A percentile compares a stretch with the other conserved stretches of the same genome.
Evolutionary conservation across 176 grass and related monocot species (phyloP).

Genomic region (Carex scoparia): DNA sequence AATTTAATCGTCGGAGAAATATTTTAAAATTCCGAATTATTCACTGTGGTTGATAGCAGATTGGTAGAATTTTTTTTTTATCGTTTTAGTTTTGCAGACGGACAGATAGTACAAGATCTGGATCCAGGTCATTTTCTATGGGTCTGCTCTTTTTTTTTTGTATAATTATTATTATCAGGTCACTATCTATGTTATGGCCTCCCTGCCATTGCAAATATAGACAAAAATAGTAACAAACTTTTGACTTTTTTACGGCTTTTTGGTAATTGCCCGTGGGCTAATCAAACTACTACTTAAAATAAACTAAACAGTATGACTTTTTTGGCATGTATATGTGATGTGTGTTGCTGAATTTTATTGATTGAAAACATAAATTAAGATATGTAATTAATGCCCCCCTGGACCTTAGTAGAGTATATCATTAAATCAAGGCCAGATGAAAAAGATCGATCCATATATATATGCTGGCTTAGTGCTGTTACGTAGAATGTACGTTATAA

Average conservation of each 20-base stretch:
- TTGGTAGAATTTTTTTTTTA: neutral
- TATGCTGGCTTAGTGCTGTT: no score
- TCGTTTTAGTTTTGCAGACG: neutral
- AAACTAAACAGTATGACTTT: neutral
- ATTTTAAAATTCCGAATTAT: neutral
- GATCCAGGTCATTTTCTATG: neutral
- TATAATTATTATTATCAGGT: neutral
- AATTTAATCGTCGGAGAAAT: no score
- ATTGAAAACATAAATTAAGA: neutral
- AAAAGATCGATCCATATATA: neutral
- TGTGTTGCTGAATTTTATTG: neutral
- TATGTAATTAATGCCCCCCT: neutral
- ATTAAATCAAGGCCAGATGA: neutral
- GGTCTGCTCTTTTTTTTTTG: neutral
- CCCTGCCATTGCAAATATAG: neutral
- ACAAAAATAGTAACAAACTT: constrained; percentile 1
- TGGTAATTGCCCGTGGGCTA: neutral
- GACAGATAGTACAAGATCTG: neutral
- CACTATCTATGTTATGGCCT: neutral
- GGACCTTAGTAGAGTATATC: neutral
- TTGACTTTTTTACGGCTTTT: neutral
- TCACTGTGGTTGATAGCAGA: neutral
- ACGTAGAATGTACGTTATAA: no score
- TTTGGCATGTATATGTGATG: neutral
- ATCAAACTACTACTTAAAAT: neutral